phyloP scores from a whole-genome alignment of 1,284 basidiomycete species.

The Malassezia sp. region DNA sequence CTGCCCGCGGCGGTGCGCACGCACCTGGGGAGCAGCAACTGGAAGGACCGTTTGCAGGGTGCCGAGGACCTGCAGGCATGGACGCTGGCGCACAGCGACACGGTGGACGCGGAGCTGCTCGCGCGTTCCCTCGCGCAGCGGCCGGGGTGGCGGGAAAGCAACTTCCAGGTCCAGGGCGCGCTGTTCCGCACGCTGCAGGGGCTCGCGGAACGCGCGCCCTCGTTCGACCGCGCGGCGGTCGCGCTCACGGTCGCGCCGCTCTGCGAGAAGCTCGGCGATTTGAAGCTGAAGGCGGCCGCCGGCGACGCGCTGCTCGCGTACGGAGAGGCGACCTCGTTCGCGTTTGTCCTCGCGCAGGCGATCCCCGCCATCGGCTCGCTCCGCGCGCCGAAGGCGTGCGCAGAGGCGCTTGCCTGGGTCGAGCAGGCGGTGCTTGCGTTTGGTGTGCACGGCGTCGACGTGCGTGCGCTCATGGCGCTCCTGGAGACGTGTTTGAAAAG shows the following conservation, averaged over 20 bases:
- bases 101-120: constrained; percentile 75
- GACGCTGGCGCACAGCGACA: constrained; percentile 60
- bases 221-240: constrained; percentile 73
- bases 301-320: constrained; percentile 71
- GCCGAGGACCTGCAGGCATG: constrained; percentile 75
- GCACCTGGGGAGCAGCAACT: constrained; percentile 71
- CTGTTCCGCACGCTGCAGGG: constrained; percentile 45
- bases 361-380: constrained; percentile 20
- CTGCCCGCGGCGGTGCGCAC: constrained; percentile 64
- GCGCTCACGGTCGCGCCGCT: constrained; percentile 75
- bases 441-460: constrained; percentile 72
- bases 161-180: constrained; percentile 61
- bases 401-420: constrained; percentile 81
- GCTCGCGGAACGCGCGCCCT: constrained; percentile 66
- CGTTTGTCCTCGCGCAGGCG: constrained; percentile 80
- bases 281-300: constrained; percentile 95
- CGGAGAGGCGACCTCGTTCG: constrained; percentile 83
- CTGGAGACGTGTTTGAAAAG: constrained; percentile 77
- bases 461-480: constrained; percentile 78
- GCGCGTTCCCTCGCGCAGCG: constrained; percentile 83
- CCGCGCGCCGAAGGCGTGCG: constrained; percentile 92
- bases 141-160: constrained; percentile 90
- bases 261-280: constrained; percentile 87
- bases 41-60: constrained; percentile 82
- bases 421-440: constrained; percentile 82